Percentiles rank a stretch among this genome's conserved stretches.
Conservation (phyloP, 2,329 filamentous ascomycete genomes). For the Dactylella cylindrospora region DNA sequence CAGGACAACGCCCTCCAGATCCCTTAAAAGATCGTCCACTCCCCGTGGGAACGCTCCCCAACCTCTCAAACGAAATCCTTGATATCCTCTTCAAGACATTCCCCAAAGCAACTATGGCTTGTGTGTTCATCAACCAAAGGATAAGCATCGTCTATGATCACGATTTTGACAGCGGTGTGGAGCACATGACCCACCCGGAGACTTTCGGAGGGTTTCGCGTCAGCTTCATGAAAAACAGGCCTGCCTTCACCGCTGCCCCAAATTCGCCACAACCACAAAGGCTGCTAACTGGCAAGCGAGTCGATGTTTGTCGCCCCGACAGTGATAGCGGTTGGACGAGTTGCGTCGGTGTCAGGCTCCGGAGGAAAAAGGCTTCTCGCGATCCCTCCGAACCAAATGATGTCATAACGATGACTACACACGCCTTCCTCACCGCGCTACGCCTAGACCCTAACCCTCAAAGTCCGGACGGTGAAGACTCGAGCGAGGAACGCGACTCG, state of each 20-base stretch:
- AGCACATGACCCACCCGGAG: conserved; percentile 42
- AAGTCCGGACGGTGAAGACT: background rate
- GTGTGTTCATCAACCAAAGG: conserved; percentile 36
- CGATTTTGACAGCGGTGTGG: conserved; percentile 33
- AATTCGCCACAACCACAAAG: conserved; percentile 23
- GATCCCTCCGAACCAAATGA: conserved; percentile 20
- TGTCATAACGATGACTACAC: conserved; percentile 39
- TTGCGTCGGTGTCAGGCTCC: conserved; percentile 26
- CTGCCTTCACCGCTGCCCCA: conserved; percentile 25
- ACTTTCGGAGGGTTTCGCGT: conserved; percentile 38
- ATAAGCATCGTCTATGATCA: conserved; percentile 40
- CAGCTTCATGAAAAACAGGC: conserved; percentile 36
- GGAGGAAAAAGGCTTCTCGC: conserved; percentile 16
- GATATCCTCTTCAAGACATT: conserved; percentile 32
- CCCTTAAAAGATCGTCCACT: conserved; percentile 20
- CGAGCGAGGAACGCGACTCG: conserved; percentile 6
- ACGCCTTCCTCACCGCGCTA: conserved; percentile 39
- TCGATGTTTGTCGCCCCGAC: conserved; percentile 23
- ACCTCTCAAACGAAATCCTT: conserved; percentile 27
- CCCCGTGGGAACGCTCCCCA: conserved; percentile 26
- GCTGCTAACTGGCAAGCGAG: conserved; percentile 30
- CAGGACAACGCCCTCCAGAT: conserved; percentile 25
- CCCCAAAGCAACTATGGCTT: conserved; percentile 22
- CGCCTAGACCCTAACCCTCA: conserved; percentile 24
- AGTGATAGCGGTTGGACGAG: conserved; percentile 29